Base-by-base conservation (phyloP, 495 filamentous ascomycete species). In the Xylaria sp. region DNA sequence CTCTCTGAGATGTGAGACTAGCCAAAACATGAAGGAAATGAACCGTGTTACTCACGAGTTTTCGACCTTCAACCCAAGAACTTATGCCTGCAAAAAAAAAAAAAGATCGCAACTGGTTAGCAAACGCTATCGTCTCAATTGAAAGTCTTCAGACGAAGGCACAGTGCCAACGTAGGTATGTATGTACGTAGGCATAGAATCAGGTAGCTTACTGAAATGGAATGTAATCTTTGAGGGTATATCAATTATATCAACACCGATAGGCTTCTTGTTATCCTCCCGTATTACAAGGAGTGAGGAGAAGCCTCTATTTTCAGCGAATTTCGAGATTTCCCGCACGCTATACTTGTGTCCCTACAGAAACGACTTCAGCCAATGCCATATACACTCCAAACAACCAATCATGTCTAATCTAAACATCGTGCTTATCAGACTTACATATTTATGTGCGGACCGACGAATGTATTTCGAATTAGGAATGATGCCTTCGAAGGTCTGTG, bases 401-500 rank as follows among this genome's bases (percentile, higher is more conserved):
- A 29, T 24, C 8, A 31, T 33, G 41, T 19, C 43, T n/a, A 35
- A 1, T 26, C 53, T 31, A 6, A 24, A 24, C 35, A n/a, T 40
- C 1, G 44, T 48, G 52, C n/a, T 43, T 12, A 29, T 26, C 14
- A 21, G 26, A 63, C 68, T 57, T 64, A 70, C 59, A 78, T 92
- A 91, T 53, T 88, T 88, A 77, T 97, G 94, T 2, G 90, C 88
- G 26, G 90, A 92, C 46, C 96, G 93, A 4, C 88, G 91, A 76
- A 98, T 92, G 81, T 98, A 99, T 55, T 86, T 90, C 73, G 89
- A 79, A 82, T 97, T 93, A 2, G 96, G 95, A 80, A 99, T 95
- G 63, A 98, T 71, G 80, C 15, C 83, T 85, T 58, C 91, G 92
- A 57, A 99, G 87, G 44, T 92, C 82, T 70, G 92, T 80, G 59